Conservation (phyloP, 257 asterid species). For the Solanum sparsipilum region DNA sequence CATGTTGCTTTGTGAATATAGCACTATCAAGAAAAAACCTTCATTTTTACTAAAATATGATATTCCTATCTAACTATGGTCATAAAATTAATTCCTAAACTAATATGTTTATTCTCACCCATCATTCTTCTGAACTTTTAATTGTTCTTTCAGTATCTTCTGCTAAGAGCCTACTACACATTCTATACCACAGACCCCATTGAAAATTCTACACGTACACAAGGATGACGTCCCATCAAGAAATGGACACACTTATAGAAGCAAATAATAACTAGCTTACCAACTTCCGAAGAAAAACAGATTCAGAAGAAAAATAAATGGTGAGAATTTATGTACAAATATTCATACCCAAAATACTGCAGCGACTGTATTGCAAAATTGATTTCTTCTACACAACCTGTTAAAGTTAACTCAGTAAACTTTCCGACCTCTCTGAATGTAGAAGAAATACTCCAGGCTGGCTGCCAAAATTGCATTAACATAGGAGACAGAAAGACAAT, state of each 20-base stretch:
- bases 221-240: neutral
- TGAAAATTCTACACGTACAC: neutral
- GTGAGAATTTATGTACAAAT: neutral
- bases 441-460: conserved; percentile 34
- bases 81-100: neutral
- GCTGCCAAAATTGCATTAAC: conserved; percentile 59
- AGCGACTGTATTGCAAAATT: conserved; percentile 67
- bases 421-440: conserved; percentile 19
- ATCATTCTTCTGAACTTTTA: neutral
- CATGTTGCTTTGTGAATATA: neutral
- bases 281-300: neutral
- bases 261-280: neutral
- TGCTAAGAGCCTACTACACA: neutral
- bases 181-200: neutral
- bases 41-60: neutral
- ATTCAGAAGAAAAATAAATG: neutral
- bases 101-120: neutral
- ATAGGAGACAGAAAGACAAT: conserved; percentile 44
- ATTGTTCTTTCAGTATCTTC: neutral
- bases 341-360: conserved; percentile 62
- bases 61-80: neutral
- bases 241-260: neutral
- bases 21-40: neutral
- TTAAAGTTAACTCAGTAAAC: conserved; percentile 31
- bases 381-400: conserved; percentile 51